phyloP scores from a whole-genome alignment of 331 rosid genomes.

The Spiraea crenata region DNA sequence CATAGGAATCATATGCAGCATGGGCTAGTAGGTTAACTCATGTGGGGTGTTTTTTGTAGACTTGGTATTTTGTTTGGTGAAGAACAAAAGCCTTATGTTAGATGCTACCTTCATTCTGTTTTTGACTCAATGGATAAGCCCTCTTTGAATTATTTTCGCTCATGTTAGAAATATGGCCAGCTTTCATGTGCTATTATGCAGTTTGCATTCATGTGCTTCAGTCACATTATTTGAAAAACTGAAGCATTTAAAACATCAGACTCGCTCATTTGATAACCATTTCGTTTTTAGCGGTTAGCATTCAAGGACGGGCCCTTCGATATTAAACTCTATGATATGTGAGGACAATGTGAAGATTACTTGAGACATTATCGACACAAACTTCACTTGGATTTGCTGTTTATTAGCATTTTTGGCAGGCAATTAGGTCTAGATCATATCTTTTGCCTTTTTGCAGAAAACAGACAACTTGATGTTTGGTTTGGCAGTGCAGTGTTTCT shows the following conservation, averaged over 20 bases:
- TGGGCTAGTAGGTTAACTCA: conserved; percentile 35
- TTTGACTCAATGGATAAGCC: conserved; percentile 5
- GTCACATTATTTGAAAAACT: too few relatives aligned
- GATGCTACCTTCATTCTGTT: neutral
- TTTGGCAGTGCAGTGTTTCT: conserved; percentile 11
- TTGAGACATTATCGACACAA: neutral
- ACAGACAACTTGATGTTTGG: neutral
- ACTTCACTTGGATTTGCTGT: neutral
- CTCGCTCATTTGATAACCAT: too few relatives aligned
- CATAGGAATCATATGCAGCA: conserved; percentile 24
- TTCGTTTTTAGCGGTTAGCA: too few relatives aligned
- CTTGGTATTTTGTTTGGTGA: conserved; percentile 7
- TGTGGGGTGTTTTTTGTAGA: conserved; percentile 42
- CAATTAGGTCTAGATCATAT: neutral
- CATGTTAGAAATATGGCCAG: too few relatives aligned
- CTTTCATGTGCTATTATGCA: too few relatives aligned
- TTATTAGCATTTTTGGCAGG: neutral
- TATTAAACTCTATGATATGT: too few relatives aligned
- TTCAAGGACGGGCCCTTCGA: too few relatives aligned
- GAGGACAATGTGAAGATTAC: neutral
- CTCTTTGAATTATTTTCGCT: neutral
- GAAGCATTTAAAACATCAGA: too few relatives aligned
- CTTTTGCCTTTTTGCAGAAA: conserved; percentile 5
- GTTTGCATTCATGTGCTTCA: too few relatives aligned
- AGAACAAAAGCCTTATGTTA: neutral